Percentiles rank a stretch among this genome's conserved stretches.
phyloP scores from a whole-genome alignment of 805 yeast species.

The Yueomyces sp. region DNA sequence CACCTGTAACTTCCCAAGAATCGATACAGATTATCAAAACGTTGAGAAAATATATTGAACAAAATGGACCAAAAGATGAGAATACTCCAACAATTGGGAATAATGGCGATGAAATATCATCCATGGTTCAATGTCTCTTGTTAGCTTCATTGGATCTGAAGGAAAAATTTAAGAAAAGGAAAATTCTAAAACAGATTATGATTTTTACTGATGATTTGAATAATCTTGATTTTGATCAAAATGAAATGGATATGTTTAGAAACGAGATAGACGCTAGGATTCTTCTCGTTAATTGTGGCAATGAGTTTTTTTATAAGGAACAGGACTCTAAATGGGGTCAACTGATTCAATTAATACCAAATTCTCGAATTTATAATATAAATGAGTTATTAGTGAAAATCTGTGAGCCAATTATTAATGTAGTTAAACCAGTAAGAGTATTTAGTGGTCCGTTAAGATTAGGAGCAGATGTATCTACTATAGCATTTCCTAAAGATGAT shows the following conservation, averaged over 20 bases:
- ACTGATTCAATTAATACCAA: conserved; percentile 8
- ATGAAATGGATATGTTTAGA: conserved; percentile 12
- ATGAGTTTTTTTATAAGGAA: neutral
- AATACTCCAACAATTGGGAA: neutral
- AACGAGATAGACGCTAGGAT: conserved; percentile 13
- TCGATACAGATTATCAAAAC: conserved; percentile 3
- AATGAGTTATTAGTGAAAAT: conserved; percentile 10
- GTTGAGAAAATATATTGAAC: conserved; percentile 3
- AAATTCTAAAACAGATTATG: conserved; percentile 13
- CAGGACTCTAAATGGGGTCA: conserved; percentile 10
- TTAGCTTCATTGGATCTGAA: conserved; percentile 14
- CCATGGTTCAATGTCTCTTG: conserved; percentile 13
- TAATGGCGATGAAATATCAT: conserved; percentile 1
- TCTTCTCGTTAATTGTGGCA: conserved; percentile 12
- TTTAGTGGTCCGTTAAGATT: conserved; percentile 20
- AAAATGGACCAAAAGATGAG: neutral
- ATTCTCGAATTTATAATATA: conserved; percentile 7
- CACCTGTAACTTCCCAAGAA: conserved; percentile 12
- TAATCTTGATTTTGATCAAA: conserved; percentile 13
- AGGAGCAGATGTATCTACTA: conserved; percentile 10
- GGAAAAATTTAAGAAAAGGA: conserved; percentile 12
- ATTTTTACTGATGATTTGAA: conserved; percentile 16
- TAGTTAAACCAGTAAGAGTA: conserved; percentile 19
- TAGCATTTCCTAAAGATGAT: neutral
- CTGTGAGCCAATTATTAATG: conserved; percentile 6